A percentile compares a stretch with the other conserved stretches of the same genome.
Conservation (phyloP, 176 grass and related monocot genomes). For the Hsuehochloa calcarea region DNA sequence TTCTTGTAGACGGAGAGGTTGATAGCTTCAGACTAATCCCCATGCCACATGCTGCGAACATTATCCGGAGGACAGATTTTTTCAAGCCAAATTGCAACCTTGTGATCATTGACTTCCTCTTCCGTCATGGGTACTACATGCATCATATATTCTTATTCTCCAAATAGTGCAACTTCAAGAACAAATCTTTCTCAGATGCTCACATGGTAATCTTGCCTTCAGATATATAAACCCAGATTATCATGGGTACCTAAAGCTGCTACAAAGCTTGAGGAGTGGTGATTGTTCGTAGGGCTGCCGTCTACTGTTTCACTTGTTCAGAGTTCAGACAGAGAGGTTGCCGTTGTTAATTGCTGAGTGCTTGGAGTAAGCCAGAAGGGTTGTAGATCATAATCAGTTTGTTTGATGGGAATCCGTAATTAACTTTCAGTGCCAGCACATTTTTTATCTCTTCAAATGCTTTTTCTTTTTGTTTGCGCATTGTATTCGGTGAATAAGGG, state of each 20-base stretch:
- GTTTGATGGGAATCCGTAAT: neutral
- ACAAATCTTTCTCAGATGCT: conserved; percentile 15
- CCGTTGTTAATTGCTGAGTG: neutral
- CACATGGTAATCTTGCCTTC: neutral
- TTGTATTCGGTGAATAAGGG: neutral
- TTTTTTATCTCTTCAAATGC: neutral
- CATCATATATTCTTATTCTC: neutral
- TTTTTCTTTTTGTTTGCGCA: neutral
- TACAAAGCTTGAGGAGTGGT: conserved; percentile 70
- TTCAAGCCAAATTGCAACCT: conserved; percentile 84
- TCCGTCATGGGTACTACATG: conserved; percentile 71
- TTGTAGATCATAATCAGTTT: neutral
- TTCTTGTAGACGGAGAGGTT: conserved; percentile 75
- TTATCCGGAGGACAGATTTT: conserved; percentile 59
- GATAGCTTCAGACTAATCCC: conserved; percentile 87
- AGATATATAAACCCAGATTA: conserved; percentile 75
- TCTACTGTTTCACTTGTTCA: conserved; percentile 1
- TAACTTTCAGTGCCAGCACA: neutral
- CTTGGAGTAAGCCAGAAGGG: neutral
- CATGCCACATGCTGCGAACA: conserved; percentile 63
- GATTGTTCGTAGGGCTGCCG: conserved; percentile 62
- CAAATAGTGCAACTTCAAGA: neutral
- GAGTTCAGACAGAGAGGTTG: neutral
- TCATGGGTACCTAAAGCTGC: conserved; percentile 64
- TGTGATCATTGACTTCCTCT: conserved; percentile 80